Evolutionary conservation across 805 yeast species (phyloP).

Genomic region (Metschnikowia gelsemii): DNA sequence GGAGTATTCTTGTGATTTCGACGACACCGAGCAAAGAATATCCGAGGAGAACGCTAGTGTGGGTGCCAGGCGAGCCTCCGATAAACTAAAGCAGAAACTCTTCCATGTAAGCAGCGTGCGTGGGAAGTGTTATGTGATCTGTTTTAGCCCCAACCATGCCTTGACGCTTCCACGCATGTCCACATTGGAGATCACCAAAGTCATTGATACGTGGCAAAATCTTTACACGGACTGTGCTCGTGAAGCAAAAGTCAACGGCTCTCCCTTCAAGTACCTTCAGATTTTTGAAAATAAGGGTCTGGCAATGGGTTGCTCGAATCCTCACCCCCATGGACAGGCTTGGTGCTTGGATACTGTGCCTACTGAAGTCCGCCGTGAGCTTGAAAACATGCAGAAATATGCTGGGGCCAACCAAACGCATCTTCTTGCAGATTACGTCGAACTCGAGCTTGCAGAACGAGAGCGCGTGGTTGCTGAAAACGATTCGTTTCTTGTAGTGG

Average conservation of each 20-base stretch:
- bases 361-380: slow-evolving; percentile 61
- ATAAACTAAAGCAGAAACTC: slow-evolving; percentile 40
- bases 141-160: slow-evolving; percentile 70
- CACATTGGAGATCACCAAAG: slow-evolving; percentile 39
- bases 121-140: slow-evolving; percentile 70
- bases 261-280: slow-evolving; percentile 60
- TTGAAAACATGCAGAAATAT: slow-evolving; percentile 51
- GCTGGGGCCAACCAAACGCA: slow-evolving; percentile 40
- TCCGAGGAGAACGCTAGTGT: slow-evolving; percentile 14
- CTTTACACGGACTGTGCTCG: slow-evolving; percentile 48
- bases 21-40: no score
- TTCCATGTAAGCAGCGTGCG: slow-evolving; percentile 57
- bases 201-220: slow-evolving; percentile 61
- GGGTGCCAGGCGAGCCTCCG: background rate
- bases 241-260: no score
- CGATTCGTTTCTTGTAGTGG: slow-evolving; percentile 63
- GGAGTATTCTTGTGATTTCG: no score
- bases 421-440: slow-evolving; percentile 61
- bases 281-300: slow-evolving; percentile 77
- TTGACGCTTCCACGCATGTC: slow-evolving; percentile 65
- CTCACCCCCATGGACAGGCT: slow-evolving; percentile 82
- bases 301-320: slow-evolving; percentile 81
- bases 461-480: slow-evolving; percentile 57
- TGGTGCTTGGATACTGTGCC: slow-evolving; percentile 71
- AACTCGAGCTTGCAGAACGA: slow-evolving; percentile 49